These are phyloP conservation scores for Haplosporangium gracile DNA, from an alignment of 192 early-diverging fungal genomes.

Conservation along the genomic window DNA sequence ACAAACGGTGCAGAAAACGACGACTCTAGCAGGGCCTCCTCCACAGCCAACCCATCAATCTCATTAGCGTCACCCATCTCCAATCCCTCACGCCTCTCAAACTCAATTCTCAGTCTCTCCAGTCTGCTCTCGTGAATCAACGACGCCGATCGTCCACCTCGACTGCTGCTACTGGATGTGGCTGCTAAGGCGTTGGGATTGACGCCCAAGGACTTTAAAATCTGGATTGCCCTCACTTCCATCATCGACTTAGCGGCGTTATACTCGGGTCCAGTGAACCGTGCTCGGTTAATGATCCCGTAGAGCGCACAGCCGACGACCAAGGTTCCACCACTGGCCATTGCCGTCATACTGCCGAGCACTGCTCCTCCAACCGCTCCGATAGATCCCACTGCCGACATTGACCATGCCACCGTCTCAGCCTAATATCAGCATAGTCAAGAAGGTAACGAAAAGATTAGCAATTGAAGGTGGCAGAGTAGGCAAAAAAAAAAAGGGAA, in stretches of 20 bases:
- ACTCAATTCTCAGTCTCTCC: conserved; percentile 34
- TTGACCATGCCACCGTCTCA: conserved; percentile 55
- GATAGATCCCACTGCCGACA: conserved; percentile 62
- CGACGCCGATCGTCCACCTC: background rate
- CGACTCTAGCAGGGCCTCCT: conserved; percentile 19
- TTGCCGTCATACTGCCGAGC: conserved; percentile 54
- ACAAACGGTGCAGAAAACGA: conserved; percentile 34
- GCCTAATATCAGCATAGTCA: background rate
- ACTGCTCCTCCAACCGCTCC: conserved; percentile 59
- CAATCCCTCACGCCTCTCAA: conserved; percentile 40
- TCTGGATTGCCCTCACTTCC: conserved; percentile 33
- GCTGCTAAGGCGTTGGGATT: background rate
- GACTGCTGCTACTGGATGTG: background rate
- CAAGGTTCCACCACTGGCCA: conserved; percentile 56
- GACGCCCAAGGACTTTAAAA: conserved; percentile 32
- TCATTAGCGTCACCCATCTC: conserved; percentile 45
- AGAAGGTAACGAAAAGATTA: background rate
- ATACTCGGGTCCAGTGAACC: conserved; percentile 53
- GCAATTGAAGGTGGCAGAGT: background rate
- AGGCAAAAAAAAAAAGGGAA: conserved; percentile 13
- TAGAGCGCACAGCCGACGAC: conserved; percentile 57
- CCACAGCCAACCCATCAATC: conserved; percentile 41
- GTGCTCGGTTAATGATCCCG: conserved; percentile 39
- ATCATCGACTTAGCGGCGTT: conserved; percentile 45
- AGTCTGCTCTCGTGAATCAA: conserved; percentile 25